Percentiles rank a stretch among this genome's conserved stretches.
Conservation (phyloP, 768 basidiomycete species). For the Macrocybe gigantea region DNA sequence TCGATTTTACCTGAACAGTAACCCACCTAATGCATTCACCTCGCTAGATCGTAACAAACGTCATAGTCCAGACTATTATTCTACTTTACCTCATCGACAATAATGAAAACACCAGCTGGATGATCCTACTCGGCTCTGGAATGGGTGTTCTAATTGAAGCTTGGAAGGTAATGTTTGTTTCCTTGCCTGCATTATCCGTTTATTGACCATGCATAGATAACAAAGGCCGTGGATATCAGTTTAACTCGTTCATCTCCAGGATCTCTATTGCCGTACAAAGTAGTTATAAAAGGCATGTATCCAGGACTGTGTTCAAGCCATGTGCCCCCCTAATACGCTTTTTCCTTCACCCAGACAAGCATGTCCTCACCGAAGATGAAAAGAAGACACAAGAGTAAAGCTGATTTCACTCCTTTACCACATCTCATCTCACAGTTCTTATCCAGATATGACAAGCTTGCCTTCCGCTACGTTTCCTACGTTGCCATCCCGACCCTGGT, state of each 20-base stretch:
- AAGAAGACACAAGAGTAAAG: constrained; percentile 94
- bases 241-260: constrained; percentile 57
- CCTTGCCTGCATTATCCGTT: constrained; percentile 5
- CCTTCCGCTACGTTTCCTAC: constrained; percentile 93
- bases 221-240: constrained; percentile 85
- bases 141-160: constrained; percentile 82
- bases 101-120: constrained; percentile 93
- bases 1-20: not conserved
- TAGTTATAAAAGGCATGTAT: constrained; percentile 72
- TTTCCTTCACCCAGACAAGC: constrained; percentile 62
- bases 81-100: constrained; percentile 93
- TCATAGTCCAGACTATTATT: constrained; percentile 87
- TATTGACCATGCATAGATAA: constrained; percentile 45
- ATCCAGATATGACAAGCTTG: constrained; percentile 78
- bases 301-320: constrained; percentile 9
- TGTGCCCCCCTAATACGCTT: constrained; percentile 3
- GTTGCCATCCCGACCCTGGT: constrained; percentile 78
- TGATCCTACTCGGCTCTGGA: constrained; percentile 90
- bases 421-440: constrained; percentile 3
- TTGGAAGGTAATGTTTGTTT: constrained; percentile 64
- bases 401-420: not conserved
- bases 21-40: too few species aligned
- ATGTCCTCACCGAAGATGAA: constrained; percentile 94
- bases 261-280: constrained; percentile 67
- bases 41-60: constrained; percentile 75